These are phyloP conservation scores for Candida ortonii DNA, from an alignment of 805 yeast genomes.

Conservation along the genomic window DNA sequence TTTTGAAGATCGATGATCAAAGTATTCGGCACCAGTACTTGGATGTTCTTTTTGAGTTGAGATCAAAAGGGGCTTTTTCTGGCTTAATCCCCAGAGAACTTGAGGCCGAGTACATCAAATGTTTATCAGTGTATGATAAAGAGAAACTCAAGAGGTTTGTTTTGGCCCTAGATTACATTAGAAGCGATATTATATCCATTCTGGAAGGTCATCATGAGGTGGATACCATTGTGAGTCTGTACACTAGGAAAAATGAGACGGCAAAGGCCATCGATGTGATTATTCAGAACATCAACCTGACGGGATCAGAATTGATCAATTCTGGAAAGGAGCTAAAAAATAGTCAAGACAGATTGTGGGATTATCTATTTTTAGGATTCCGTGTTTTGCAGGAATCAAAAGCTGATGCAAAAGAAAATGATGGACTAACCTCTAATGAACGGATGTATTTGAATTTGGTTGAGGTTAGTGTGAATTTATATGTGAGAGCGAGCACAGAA, in stretches of 20 bases:
- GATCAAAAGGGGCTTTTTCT: slow-evolving; percentile 11
- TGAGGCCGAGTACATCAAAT: slow-evolving; percentile 25
- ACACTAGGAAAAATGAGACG: slow-evolving; percentile 23
- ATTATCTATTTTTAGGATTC: slow-evolving; percentile 34
- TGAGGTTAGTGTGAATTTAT: slow-evolving; percentile 36
- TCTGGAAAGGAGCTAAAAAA: slow-evolving; percentile 8
- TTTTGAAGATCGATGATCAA: slow-evolving; percentile 32
- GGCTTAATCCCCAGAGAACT: slow-evolving; percentile 13
- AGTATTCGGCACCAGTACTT: slow-evolving; percentile 35
- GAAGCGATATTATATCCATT: slow-evolving; percentile 15
- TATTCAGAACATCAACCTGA: slow-evolving; percentile 12
- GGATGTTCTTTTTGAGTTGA: slow-evolving; percentile 27
- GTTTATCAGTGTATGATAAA: slow-evolving; percentile 26
- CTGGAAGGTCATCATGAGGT: slow-evolving; percentile 28
- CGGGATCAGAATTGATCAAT: slow-evolving; percentile 24
- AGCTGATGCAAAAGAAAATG: slow-evolving; percentile 14
- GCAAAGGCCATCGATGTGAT: slow-evolving; percentile 34
- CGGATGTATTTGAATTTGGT: slow-evolving; percentile 39
- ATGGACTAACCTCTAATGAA: slow-evolving; percentile 32
- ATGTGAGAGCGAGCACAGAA: slow-evolving; percentile 29
- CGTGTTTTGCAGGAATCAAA: slow-evolving; percentile 29
- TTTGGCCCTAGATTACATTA: slow-evolving; percentile 14
- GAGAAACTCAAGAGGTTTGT: slow-evolving; percentile 18
- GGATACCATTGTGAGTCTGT: slow-evolving; percentile 34
- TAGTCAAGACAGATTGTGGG: slow-evolving; percentile 35